Conservation (phyloP, 2,329 filamentous ascomycete genomes). For the Sarocladium kiliense region DNA sequence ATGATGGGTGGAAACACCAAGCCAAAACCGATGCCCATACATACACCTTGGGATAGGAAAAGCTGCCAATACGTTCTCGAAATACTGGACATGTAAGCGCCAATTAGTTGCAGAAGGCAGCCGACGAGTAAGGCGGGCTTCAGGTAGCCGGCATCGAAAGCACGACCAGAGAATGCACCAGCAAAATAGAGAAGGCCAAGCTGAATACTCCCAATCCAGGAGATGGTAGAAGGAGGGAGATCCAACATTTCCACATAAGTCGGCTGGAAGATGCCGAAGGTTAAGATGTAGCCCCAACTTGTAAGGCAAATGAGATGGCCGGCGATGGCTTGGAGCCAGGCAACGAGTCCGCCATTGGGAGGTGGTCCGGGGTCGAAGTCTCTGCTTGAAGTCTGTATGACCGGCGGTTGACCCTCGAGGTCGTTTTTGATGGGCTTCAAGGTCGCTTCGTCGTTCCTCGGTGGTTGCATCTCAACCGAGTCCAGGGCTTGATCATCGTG, state of each 20-base stretch:
- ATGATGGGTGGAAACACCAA: constrained; percentile 49
- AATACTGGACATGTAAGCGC: constrained; percentile 40
- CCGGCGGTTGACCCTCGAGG: not conserved
- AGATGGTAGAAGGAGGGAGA: constrained; percentile 33
- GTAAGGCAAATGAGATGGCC: constrained; percentile 42
- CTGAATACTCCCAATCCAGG: constrained; percentile 46
- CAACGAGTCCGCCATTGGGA: constrained; percentile 40
- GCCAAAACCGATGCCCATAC: constrained; percentile 50
- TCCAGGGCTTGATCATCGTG: too few species aligned
- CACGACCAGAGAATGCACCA: constrained; percentile 35
- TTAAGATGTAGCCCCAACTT: constrained; percentile 44
- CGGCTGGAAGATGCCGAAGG: constrained; percentile 51
- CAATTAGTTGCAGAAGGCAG: constrained; percentile 36
- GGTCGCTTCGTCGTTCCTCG: not conserved
- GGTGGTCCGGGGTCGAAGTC: constrained; percentile 16
- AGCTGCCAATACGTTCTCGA: constrained; percentile 40
- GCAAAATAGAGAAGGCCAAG: constrained; percentile 35
- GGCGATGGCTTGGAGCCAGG: constrained; percentile 46
- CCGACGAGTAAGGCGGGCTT: constrained; percentile 26
- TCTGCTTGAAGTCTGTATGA: not conserved
- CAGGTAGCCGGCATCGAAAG: constrained; percentile 37
- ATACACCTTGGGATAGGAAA: constrained; percentile 49
- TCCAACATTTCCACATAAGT: constrained; percentile 31
- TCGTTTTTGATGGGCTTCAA: not conserved
- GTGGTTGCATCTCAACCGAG: not conserved